phyloP scores from a whole-genome alignment of 805 yeast genomes.

The Wickerhamomyces subpelliculosus region DNA sequence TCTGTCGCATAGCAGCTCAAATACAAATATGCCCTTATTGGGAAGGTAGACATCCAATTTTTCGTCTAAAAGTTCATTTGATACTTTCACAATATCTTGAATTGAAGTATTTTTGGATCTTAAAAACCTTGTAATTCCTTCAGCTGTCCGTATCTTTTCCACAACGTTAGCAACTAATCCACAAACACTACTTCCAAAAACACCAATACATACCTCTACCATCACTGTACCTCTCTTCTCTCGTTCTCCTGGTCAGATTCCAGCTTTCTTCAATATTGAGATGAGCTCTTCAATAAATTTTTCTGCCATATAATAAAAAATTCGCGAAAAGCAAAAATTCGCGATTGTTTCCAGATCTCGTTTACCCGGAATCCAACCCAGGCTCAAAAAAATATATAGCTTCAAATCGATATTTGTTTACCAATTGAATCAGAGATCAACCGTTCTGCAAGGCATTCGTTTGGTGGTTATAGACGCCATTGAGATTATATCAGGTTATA shows the following conservation, averaged over 20 bases:
- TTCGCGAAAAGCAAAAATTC: no score
- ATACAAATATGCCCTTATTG: slow-evolving; percentile 43
- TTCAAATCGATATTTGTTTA: not conserved
- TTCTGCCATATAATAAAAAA: no score
- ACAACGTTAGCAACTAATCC: not conserved
- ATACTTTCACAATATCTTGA: slow-evolving; percentile 32
- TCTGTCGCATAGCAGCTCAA: slow-evolving; percentile 56
- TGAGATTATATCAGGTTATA: no score
- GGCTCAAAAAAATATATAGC: no score
- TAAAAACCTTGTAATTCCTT: slow-evolving; percentile 47
- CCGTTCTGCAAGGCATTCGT: no score
- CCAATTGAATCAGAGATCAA: no score
- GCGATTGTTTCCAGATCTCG: no score
- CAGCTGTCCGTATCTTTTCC: slow-evolving; percentile 29
- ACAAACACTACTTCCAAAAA: not conserved
- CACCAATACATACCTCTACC: not conserved
- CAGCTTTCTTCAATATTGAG: slow-evolving; percentile 3
- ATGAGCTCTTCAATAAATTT: slow-evolving; percentile 3
- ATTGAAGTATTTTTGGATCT: slow-evolving; percentile 45
- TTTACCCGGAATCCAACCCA: no score
- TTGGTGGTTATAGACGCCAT: no score
- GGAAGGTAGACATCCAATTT: slow-evolving; percentile 41
- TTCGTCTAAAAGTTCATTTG: slow-evolving; percentile 27
- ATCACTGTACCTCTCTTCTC: no score
- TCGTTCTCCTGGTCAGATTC: no score